A percentile compares a stretch with the other conserved stretches of the same genome.
Conservation (phyloP, 1,139 yeast genomes). For the Candida buenavistaensis region DNA sequence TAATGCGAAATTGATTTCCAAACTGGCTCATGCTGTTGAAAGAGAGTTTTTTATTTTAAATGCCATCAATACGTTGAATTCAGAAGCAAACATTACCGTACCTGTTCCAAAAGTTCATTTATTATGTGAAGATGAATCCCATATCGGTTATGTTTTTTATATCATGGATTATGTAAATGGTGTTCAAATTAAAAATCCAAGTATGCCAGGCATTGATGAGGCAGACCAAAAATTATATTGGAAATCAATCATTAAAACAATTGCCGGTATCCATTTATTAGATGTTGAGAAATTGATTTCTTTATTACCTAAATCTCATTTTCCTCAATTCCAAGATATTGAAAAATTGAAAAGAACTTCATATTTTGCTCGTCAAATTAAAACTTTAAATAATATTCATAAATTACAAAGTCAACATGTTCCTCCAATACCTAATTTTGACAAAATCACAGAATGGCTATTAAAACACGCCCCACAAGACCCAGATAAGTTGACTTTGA, state of each 20-base stretch:
- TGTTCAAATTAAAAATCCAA: constrained; percentile 57
- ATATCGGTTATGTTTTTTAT: constrained; percentile 55
- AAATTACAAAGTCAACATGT: constrained; percentile 52
- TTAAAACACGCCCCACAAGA: constrained; percentile 46
- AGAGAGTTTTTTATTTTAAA: constrained; percentile 58
- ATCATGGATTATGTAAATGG: constrained; percentile 64
- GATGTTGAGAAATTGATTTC: constrained; percentile 47
- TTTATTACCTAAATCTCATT: constrained; percentile 46
- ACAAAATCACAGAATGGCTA: constrained; percentile 45
- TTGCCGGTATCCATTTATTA: constrained; percentile 53
- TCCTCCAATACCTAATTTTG: constrained; percentile 52
- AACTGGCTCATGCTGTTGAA: constrained; percentile 67
- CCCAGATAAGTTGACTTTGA: constrained; percentile 46
- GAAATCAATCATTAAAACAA: constrained; percentile 52
- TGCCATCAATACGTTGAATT: constrained; percentile 41
- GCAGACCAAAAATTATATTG: constrained; percentile 36
- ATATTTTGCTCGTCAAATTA: constrained; percentile 58
- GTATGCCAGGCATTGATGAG: constrained; percentile 37
- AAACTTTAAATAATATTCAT: constrained; percentile 49
- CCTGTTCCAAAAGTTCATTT: constrained; percentile 51
- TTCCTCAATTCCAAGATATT: constrained; percentile 44
- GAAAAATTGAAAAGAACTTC: constrained; percentile 24
- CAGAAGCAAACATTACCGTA: constrained; percentile 29
- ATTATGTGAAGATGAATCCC: constrained; percentile 53
- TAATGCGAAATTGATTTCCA: constrained; percentile 51